These are phyloP conservation scores for Rubia occidens DNA, from an alignment of 305 asterid species.

Conservation along the genomic window DNA sequence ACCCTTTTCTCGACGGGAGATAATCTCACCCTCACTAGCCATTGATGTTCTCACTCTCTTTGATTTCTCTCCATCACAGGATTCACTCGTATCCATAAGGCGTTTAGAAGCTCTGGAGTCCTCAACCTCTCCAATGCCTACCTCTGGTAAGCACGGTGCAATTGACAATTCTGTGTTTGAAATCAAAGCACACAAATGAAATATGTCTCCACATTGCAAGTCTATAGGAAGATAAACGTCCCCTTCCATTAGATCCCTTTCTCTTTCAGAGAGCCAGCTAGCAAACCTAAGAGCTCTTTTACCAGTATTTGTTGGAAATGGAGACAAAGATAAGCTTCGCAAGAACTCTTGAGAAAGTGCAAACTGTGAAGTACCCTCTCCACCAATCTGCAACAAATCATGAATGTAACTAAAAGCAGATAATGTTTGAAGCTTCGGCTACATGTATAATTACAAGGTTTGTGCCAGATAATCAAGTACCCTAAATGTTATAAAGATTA, in stretches of 20 bases:
- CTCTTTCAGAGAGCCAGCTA: constrained; percentile 71
- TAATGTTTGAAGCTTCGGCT: neutral
- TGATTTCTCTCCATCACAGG: constrained; percentile 36
- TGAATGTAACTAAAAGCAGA: constrained; percentile 14
- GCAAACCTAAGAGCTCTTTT: constrained; percentile 63
- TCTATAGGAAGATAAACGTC: constrained; percentile 59
- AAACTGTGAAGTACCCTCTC: constrained; percentile 52
- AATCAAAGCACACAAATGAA: constrained; percentile 62
- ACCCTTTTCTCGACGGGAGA: constrained; percentile 79
- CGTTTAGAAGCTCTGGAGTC: constrained; percentile 69
- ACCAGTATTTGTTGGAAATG: constrained; percentile 72
- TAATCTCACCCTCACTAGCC: constrained; percentile 63
- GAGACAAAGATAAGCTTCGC: constrained; percentile 51
- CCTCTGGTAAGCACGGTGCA: constrained; percentile 62
- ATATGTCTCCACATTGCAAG: constrained; percentile 81
- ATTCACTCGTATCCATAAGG: constrained; percentile 35
- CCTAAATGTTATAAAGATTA: neutral
- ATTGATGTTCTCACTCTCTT: constrained; percentile 47
- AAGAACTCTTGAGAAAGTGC: constrained; percentile 73
- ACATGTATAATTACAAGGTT: neutral
- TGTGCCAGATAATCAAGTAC: neutral
- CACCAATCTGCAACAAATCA: constrained; percentile 61
- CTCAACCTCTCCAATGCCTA: constrained; percentile 93
- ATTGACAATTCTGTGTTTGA: constrained; percentile 61
- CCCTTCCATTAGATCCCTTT: constrained; percentile 56